Base-by-base conservation (phyloP, 441 rosid species). In the Arabidopsis lyrata region DNA sequence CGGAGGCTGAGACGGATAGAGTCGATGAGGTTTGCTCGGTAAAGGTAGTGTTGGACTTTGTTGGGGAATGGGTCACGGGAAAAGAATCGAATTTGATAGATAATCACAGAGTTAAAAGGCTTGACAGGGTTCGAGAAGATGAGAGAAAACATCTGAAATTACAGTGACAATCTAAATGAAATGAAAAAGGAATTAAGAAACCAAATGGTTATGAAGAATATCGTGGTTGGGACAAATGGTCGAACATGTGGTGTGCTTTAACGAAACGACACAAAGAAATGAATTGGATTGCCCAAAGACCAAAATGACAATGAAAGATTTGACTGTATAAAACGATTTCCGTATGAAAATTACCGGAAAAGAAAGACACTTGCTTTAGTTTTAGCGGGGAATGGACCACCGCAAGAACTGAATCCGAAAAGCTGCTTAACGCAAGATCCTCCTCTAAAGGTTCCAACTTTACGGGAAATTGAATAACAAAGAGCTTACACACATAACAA, bases 41-140 rank as follows among this genome's bases (percentile, higher is more conserved):
- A 80, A 68, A 93, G 87, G 82, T 93, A 90, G 52, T 83, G 93
- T 35, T 84, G 80, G 75, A 92, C 82, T 70, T 86, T 86, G 81
- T 80, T 89, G 18, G 95, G 77, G 75, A 92, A 90, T 16, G 94
- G 92, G 16, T 84, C 86, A 22, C 95, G 93, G 3, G 77, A 82
- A 68, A 81, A 85, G 63, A 50, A 72, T 52, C 93, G 90, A 82
- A 74, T 24, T 73, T 80, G 89, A 22, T 77, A 84, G 13, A 14
- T 39, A 0, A 27, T 56, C 14, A 77, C 18, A 66, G 65, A 9
- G 57, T 45, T 66, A 29, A 74, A 5, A 8, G 73, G 78, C 77
- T 70, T 81, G 45, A 32, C 35, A 4, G 72, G 39, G 44, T 47
- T 79, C 27, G 66, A 82, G 66, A 84, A 73, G 39, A 74, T 59